Percentiles rank a stretch among this genome's conserved stretches.
These are phyloP conservation scores for Multifurca ochricompacta DNA, from an alignment of 768 basidiomycete genomes.

Conservation along the genomic window DNA sequence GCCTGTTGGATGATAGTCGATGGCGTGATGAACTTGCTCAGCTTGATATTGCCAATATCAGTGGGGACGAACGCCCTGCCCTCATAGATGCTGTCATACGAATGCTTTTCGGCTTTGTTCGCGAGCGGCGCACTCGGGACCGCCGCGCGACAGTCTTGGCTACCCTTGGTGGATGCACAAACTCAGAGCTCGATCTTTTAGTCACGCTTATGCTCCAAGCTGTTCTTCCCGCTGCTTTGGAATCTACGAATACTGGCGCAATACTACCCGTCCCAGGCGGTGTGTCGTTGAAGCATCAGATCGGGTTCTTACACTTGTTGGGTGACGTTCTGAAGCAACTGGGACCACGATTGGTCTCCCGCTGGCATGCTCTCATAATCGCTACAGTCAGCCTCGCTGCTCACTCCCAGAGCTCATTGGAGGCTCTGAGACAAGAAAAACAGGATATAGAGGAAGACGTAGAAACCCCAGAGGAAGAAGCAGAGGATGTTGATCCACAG, in stretches of 20 bases:
- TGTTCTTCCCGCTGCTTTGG: slow-evolving; percentile 30
- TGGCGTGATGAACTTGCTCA: slow-evolving; percentile 85
- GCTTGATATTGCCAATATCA: slow-evolving; percentile 55
- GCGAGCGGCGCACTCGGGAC: slow-evolving; percentile 62
- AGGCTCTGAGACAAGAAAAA: slow-evolving; percentile 26
- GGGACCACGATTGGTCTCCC: slow-evolving; percentile 56
- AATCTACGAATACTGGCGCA: slow-evolving; percentile 19
- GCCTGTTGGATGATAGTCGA: slow-evolving; percentile 72
- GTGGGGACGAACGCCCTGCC: slow-evolving; percentile 48
- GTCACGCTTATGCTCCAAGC: slow-evolving; percentile 85
- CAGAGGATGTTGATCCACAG: slow-evolving; percentile 29
- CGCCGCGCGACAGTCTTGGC: slow-evolving; percentile 71
- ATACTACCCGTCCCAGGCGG: slow-evolving; percentile 26
- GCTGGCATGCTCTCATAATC: slow-evolving; percentile 73
- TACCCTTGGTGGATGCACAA: slow-evolving; percentile 58
- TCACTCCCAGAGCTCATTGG: slow-evolving; percentile 55
- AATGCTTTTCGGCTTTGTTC: slow-evolving; percentile 81
- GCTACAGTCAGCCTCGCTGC: slow-evolving; percentile 58
- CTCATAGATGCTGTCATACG: slow-evolving; percentile 66
- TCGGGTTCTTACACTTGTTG: slow-evolving; percentile 79
- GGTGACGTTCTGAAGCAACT: slow-evolving; percentile 79
- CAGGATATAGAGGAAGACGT: slow-evolving; percentile 30
- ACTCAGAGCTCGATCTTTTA: slow-evolving; percentile 67
- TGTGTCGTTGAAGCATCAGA: slow-evolving; percentile 56
- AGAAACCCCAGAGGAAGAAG: slow-evolving; percentile 6